Conservation (phyloP, 257 asterid species). For the Osmanthus fragrans region DNA sequence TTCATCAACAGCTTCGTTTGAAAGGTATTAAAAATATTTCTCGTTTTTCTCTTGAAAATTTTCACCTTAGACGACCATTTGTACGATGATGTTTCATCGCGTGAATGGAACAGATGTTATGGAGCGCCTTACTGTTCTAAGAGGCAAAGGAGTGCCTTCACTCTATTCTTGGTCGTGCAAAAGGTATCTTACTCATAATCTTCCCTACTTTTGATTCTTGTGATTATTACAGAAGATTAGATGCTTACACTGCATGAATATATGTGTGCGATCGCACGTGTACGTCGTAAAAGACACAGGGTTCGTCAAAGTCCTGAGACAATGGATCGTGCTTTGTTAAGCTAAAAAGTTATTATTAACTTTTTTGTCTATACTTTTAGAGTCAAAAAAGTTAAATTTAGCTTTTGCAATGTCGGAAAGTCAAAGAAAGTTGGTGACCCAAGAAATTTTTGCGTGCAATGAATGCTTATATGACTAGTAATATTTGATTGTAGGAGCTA, state of each 20-base stretch:
- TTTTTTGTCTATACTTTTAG: too few species aligned
- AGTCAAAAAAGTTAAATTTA: too few species aligned
- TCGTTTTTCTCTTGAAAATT: neutral
- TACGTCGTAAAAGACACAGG: too few species aligned
- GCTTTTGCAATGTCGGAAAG: neutral
- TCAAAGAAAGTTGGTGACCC: neutral
- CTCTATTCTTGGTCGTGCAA: slow-evolving; percentile 97
- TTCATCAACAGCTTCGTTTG: slow-evolving; percentile 67
- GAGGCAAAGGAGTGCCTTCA: slow-evolving; percentile 88
- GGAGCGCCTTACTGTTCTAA: slow-evolving; percentile 62
- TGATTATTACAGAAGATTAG: too few species aligned
- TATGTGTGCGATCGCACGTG: too few species aligned
- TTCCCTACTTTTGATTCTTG: too few species aligned
- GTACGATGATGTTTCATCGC: neutral
- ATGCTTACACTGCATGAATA: too few species aligned
- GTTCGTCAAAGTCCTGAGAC: too few species aligned
- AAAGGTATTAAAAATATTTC: slow-evolving; percentile 47
- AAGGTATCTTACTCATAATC: slow-evolving; percentile 39
- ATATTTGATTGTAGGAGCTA: slow-evolving; percentile 55
- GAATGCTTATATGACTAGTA: neutral
- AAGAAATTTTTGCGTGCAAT: too few species aligned
- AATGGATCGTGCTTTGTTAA: neutral
- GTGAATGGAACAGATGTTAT: slow-evolving; percentile 50
- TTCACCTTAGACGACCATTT: neutral
- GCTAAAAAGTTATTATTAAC: neutral